Conservation (phyloP, 352 stramenopile species). For the Globisporangium emineosum region DNA sequence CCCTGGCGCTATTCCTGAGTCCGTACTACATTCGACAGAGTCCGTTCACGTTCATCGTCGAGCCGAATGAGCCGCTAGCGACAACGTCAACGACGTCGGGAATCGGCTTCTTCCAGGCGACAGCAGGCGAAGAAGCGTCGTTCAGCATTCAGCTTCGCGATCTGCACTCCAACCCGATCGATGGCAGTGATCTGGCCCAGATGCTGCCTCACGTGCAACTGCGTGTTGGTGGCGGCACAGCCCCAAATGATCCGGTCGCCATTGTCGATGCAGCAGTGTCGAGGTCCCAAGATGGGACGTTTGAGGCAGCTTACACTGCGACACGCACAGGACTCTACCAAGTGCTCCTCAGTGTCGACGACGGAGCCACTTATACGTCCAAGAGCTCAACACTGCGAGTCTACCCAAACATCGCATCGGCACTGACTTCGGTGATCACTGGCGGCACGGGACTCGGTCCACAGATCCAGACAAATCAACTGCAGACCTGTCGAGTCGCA, state of each 20-base stretch:
- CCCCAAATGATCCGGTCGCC: conserved; percentile 7
- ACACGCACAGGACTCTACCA: conserved; percentile 28
- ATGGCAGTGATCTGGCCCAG: neutral
- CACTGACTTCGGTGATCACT: conserved; percentile 29
- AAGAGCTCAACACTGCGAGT: conserved; percentile 30
- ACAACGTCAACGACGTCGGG: conserved; percentile 32
- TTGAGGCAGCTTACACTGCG: conserved; percentile 28
- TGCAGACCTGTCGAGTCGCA: conserved; percentile 31
- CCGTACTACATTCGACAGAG: conserved; percentile 36
- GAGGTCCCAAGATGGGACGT: conserved; percentile 12
- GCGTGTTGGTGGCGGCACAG: conserved; percentile 7
- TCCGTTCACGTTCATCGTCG: conserved; percentile 44
- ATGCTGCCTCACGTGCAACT: neutral
- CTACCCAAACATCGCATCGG: conserved; percentile 28
- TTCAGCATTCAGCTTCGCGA: conserved; percentile 47
- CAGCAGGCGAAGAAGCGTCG: conserved; percentile 25
- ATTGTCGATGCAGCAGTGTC: conserved; percentile 1
- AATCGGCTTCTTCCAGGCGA: conserved; percentile 29
- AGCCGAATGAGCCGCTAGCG: conserved; percentile 29
- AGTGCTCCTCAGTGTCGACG: conserved; percentile 34
- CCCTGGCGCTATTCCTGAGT: conserved; percentile 30
- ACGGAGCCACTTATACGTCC: conserved; percentile 22
- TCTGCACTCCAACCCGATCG: conserved; percentile 25
- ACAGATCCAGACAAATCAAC: conserved; percentile 23
- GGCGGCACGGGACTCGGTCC: conserved; percentile 25